Conservation (phyloP, 2,329 filamentous ascomycete species). For the Aureobasidium sp. region DNA sequence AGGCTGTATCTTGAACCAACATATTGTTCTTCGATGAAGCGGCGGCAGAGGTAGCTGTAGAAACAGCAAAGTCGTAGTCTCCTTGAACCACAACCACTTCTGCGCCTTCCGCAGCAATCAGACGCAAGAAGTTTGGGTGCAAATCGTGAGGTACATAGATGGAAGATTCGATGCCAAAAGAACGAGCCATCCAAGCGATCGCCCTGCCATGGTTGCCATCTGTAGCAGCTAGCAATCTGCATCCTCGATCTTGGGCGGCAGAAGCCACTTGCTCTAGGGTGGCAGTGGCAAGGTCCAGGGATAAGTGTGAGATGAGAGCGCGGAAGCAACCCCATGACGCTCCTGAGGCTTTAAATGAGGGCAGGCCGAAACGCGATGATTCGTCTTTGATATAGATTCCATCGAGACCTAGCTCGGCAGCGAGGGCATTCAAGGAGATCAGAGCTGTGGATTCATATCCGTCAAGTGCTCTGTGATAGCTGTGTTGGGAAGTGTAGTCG, state of each 20-base stretch:
- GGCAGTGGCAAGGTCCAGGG: neutral
- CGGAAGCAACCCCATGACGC: constrained; percentile 64
- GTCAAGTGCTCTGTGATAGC: constrained; percentile 52
- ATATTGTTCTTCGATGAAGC: constrained; percentile 39
- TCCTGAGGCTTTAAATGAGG: constrained; percentile 72
- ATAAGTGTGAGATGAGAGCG: constrained; percentile 33
- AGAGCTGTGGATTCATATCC: constrained; percentile 49
- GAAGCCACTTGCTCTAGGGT: constrained; percentile 13
- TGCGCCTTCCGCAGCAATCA: constrained; percentile 56
- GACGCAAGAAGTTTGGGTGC: constrained; percentile 41
- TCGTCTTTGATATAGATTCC: constrained; percentile 64
- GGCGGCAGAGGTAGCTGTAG: constrained; percentile 9
- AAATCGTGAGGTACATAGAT: constrained; percentile 58
- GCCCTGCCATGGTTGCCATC: constrained; percentile 73
- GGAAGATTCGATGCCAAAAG: constrained; percentile 45
- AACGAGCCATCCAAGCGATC: constrained; percentile 56
- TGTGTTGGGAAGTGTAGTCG: neutral
- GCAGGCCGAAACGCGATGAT: constrained; percentile 56
- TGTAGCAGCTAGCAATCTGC: constrained; percentile 54
- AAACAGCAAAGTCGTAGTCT: constrained; percentile 57
- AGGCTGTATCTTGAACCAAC: constrained; percentile 61
- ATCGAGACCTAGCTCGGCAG: constrained; percentile 47
- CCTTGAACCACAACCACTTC: constrained; percentile 45
- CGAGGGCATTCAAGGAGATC: constrained; percentile 43
- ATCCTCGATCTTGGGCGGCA: constrained; percentile 20